A percentile compares a stretch with the other conserved stretches of the same genome.
phyloP scores from a whole-genome alignment of 768 basidiomycete species.

The Roridomyces roridus region DNA sequence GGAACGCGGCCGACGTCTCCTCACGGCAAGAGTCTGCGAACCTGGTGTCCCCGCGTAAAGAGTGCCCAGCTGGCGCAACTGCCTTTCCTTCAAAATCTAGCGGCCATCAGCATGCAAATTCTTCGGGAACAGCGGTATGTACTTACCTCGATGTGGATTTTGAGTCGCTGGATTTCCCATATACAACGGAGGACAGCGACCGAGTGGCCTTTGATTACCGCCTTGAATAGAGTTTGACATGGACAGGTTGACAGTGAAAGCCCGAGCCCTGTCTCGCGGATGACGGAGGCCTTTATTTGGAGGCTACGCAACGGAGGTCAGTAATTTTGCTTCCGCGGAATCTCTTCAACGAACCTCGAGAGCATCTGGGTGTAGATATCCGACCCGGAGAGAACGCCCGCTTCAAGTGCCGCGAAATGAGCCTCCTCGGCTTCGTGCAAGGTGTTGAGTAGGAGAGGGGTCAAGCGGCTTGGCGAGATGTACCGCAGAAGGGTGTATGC shows the following conservation, averaged over 20 bases:
- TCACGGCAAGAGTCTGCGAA: not conserved
- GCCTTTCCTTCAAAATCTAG: constrained; percentile 8
- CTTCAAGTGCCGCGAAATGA: constrained; percentile 1
- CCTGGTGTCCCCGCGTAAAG: too few species aligned
- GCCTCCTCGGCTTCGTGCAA: constrained; percentile 8
- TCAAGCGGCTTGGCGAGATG: constrained; percentile 3
- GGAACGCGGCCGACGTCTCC: not conserved
- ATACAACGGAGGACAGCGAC: constrained; percentile 2
- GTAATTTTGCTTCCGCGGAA: not conserved
- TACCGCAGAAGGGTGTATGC: not conserved
- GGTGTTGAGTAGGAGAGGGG: not conserved
- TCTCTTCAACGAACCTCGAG: not conserved
- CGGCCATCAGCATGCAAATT: not conserved
- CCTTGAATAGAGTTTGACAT: not conserved
- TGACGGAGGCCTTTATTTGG: constrained; percentile 7
- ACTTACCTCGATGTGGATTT: constrained; percentile 1
- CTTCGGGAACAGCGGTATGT: not conserved
- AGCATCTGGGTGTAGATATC: constrained; percentile 4
- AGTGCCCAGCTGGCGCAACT: not conserved
- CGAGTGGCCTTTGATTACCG: not conserved
- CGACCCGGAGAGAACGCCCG: not conserved
- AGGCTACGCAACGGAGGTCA: not conserved
- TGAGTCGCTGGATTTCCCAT: constrained; percentile 2
- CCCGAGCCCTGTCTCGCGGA: constrained; percentile 1
- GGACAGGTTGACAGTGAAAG: constrained; percentile 1